A percentile compares a stretch with the other conserved stretches of the same genome.
Evolutionary conservation across 768 basidiomycete species (phyloP).

Genomic region (Vararia minispora): DNA sequence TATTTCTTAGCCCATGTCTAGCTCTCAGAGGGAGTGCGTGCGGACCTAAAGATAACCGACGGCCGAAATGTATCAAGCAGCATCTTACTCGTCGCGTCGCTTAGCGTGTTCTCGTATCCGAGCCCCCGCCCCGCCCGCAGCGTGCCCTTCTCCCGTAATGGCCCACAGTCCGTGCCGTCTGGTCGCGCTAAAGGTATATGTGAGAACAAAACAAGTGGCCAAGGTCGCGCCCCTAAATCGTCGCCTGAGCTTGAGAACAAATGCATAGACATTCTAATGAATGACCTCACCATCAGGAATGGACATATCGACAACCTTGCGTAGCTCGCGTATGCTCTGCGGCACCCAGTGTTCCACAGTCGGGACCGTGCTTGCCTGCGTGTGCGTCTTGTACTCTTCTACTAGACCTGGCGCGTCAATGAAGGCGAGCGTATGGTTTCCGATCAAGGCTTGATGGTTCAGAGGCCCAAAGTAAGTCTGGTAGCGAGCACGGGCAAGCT

Average conservation of each 20-base stretch:
- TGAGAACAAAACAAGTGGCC: conserved; percentile 30
- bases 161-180: conserved; percentile 61
- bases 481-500: conserved; percentile 37
- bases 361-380: conserved; percentile 25
- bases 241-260: too few relatives aligned
- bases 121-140: conserved; percentile 65
- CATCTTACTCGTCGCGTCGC: conserved; percentile 50
- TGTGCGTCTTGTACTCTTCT: conserved; percentile 58
- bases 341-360: conserved; percentile 37
- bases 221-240: too few relatives aligned
- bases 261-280: too few relatives aligned
- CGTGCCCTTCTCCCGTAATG: conserved; percentile 59
- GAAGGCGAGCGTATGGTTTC: conserved; percentile 63
- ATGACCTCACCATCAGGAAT: too few relatives aligned
- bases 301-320: too few relatives aligned
- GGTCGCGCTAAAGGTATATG: conserved; percentile 86
- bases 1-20: not conserved
- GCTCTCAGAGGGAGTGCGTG: not conserved
- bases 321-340: too few relatives aligned
- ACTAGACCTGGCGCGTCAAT: conserved; percentile 64
- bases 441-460: conserved; percentile 51
- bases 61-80: conserved; percentile 58
- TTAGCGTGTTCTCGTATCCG: conserved; percentile 82
- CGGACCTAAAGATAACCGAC: conserved; percentile 63
- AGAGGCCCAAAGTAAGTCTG: conserved; percentile 64